Conservation (phyloP, 257 asterid species). For the Solanum habrochaites region DNA sequence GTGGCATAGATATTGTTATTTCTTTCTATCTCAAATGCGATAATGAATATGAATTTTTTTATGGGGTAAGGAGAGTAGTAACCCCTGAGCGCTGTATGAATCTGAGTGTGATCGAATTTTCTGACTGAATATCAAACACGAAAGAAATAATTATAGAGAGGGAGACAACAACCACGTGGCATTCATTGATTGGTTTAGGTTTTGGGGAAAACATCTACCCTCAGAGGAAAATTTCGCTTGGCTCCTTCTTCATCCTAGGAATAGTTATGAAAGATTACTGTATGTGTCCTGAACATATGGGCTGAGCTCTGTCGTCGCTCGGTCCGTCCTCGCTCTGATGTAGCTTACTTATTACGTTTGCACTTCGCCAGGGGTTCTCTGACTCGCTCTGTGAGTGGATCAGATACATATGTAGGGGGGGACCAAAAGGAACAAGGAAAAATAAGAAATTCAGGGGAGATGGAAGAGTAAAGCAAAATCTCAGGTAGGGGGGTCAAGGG, state of each 20-base stretch:
- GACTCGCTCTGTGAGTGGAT: too few relatives aligned
- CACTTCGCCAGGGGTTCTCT: too few relatives aligned
- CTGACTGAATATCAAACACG: not conserved
- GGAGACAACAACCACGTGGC: not conserved
- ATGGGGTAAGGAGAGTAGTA: accelerated
- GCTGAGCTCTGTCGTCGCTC: too few relatives aligned
- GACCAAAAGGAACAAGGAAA: too few relatives aligned
- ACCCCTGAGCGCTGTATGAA: not conserved
- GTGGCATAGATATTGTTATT: not conserved
- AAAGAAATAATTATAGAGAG: not conserved
- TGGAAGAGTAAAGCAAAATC: too few relatives aligned
- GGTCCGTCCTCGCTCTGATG: too few relatives aligned
- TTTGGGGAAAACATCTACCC: conserved; percentile 1
- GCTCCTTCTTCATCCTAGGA: not conserved
- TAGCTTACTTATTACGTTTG: too few relatives aligned
- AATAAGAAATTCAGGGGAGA: too few relatives aligned
- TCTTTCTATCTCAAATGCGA: not conserved
- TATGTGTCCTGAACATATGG: too few relatives aligned
- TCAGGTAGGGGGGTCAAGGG: too few relatives aligned
- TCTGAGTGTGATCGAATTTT: not conserved
- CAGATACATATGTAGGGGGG: too few relatives aligned
- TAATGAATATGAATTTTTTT: not conserved
- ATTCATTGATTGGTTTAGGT: not conserved
- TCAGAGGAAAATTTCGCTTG: too few relatives aligned
- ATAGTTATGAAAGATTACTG: not conserved